A percentile compares a stretch with the other conserved stretches of the same genome.
These are phyloP conservation scores for Grigorovia humatica DNA, from an alignment of 805 yeast genomes.

Conservation along the genomic window DNA sequence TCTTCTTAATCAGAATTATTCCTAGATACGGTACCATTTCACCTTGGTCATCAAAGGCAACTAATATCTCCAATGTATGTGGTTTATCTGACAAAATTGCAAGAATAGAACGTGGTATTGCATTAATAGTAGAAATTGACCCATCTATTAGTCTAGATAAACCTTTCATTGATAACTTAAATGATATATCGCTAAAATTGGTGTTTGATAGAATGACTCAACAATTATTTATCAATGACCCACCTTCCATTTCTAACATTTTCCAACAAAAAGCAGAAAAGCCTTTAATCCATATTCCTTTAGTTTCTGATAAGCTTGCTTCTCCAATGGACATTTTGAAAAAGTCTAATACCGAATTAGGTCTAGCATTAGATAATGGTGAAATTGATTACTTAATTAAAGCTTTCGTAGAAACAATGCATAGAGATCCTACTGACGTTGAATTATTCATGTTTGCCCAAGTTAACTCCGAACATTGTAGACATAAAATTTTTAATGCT, in stretches of 20 bases:
- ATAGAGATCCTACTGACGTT: constrained; percentile 93
- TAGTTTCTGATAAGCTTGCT: constrained; percentile 33
- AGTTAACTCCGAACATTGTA: constrained; percentile 97
- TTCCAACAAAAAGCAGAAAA: constrained; percentile 74
- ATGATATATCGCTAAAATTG: constrained; percentile 50
- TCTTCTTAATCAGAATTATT: constrained; percentile 59
- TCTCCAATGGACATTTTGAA: constrained; percentile 44
- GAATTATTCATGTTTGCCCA: constrained; percentile 99
- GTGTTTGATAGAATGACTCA: constrained; percentile 96
- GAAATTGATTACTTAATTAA: constrained; percentile 81
- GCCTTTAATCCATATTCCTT: constrained; percentile 68
- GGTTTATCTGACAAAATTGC: constrained; percentile 63
- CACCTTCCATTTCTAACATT: constrained; percentile 60
- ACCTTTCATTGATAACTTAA: constrained; percentile 49
- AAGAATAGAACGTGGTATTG: constrained; percentile 85
- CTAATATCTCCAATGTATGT: constrained; percentile 84
- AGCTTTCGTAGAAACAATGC: constrained; percentile 66
- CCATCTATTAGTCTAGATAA: constrained; percentile 20
- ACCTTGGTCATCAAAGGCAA: constrained; percentile 98
- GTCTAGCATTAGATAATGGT: constrained; percentile 88
- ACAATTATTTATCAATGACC: constrained; percentile 42
- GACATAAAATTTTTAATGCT: constrained; percentile 97
- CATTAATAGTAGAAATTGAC: constrained; percentile 59
- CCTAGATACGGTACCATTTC: constrained; percentile 96
- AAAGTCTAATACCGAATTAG: constrained; percentile 72